Evolutionary conservation across 768 basidiomycete genomes (phyloP), one percentile per base, ranked within the genome.

Genomic region (Dendrothele bispora): DNA sequence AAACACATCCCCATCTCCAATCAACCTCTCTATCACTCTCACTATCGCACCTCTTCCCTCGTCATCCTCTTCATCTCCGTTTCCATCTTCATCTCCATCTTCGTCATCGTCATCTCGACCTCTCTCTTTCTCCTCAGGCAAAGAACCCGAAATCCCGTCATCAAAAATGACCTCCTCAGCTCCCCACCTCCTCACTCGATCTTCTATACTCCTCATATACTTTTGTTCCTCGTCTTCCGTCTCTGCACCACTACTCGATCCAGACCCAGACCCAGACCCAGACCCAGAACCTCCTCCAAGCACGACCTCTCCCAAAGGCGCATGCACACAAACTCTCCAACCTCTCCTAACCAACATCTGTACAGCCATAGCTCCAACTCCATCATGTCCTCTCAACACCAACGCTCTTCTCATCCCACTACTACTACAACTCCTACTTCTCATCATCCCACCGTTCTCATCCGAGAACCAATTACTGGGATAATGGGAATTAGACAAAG

Each of bases 151-250:
- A 26, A 49, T 70, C 2, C 75, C 76, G 57, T 80, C 78, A 50
- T 80, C 89, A 52, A 88, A 86, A 20, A 90, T 74, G 7, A 92
- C 81, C 53, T 88, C 89, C 54, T 88, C 85, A 3, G 78, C 88
- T 37, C 89, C 91, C 80, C 88, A 87, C 22, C 60, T 68, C 30
- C 82, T 73, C 39, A 86, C 74, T 14, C 81, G 68, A 43, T 74
- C 71, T 59, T 84, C 80, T 3, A 82, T 63, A 21, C 60, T 57
- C 14, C 59, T 63, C 66, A 82, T 74, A n/a, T 70, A 69, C 37
- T 51, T 55, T 43, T 72, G 64, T 11, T 80, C 68, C 49, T 69
- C 66, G 42, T 50, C 58, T 25, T 78, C 66, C 52, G 70, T 67
- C 37, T 54, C 61, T 46, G 61, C 56, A n/a, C n/a, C n/a, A n/a